Conservation (phyloP, 2,329 filamentous ascomycete species). For the Plectosphaerella sp. region DNA sequence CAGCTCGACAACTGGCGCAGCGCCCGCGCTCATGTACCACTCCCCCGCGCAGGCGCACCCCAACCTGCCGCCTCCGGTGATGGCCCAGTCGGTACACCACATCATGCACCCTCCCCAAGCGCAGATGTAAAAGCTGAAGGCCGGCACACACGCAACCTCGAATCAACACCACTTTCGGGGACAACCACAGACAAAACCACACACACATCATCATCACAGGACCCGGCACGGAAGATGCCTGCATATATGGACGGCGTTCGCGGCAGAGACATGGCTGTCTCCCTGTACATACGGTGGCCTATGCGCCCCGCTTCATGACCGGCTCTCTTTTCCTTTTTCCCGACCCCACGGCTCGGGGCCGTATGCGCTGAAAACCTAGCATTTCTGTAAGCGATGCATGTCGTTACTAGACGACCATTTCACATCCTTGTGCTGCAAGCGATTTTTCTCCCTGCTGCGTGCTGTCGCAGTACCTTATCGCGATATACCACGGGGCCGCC, state of each 20-base stretch:
- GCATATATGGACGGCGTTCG: background rate
- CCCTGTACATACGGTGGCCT: background rate
- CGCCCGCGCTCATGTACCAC: background rate
- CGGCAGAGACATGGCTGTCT: background rate
- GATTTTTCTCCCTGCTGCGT: no score
- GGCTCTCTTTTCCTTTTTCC: background rate
- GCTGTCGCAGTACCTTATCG: no score
- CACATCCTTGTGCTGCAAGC: background rate
- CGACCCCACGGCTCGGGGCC: no score
- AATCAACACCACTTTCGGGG: background rate
- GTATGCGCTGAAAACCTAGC: background rate
- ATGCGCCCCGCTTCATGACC: background rate
- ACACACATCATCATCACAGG: no score
- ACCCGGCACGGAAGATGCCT: background rate
- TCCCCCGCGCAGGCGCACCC: background rate
- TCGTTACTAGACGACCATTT: constrained; percentile 10
- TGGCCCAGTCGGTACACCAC: background rate
- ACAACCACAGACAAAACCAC: background rate
- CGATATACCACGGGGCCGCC: no score
- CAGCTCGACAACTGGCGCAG: constrained; percentile 24
- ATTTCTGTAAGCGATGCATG: background rate
- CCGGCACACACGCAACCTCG: background rate
- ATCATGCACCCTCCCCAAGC: background rate
- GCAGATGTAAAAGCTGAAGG: background rate
- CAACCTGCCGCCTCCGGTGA: background rate